These are phyloP conservation scores for Coriolopsis trogii DNA, from an alignment of 1,284 basidiomycete species.

Conservation along the genomic window DNA sequence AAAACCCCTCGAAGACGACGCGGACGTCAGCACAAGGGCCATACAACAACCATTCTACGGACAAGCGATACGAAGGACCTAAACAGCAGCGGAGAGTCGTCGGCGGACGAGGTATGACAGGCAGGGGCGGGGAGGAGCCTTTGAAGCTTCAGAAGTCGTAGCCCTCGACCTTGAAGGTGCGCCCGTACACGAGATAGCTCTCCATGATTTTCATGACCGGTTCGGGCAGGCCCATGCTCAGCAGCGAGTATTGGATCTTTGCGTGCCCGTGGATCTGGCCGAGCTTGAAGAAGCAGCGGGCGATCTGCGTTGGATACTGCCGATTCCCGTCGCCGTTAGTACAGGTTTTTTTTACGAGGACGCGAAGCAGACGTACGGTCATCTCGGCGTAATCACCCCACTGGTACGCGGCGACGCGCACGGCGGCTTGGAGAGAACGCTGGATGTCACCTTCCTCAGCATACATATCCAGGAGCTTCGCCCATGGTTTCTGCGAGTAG, in stretches of 20 bases:
- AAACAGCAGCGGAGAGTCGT: neutral
- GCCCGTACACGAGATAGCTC: slow-evolving; percentile 80
- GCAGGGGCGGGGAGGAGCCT: neutral
- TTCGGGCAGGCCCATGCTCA: slow-evolving; percentile 92
- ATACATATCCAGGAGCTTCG: slow-evolving; percentile 92
- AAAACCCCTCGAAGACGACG: slow-evolving; percentile 2
- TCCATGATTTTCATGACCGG: slow-evolving; percentile 87
- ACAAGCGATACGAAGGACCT: too few relatives aligned
- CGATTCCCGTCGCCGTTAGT: neutral
- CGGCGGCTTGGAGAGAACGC: slow-evolving; percentile 87
- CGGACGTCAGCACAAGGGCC: slow-evolving; percentile 9
- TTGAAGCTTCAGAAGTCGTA: slow-evolving; percentile 60
- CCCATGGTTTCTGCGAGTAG: slow-evolving; percentile 92
- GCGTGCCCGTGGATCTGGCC: slow-evolving; percentile 93
- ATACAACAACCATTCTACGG: too few relatives aligned
- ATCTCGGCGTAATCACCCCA: slow-evolving; percentile 85
- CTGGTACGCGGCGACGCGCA: slow-evolving; percentile 92
- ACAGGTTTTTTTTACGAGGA: neutral
- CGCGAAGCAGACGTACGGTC: slow-evolving; percentile 56
- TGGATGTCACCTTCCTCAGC: slow-evolving; percentile 93
- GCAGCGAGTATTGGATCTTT: slow-evolving; percentile 92
- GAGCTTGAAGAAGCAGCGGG: slow-evolving; percentile 89
- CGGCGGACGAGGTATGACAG: neutral
- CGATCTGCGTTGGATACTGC: slow-evolving; percentile 90
- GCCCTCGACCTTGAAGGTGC: slow-evolving; percentile 80